Evolutionary conservation across 352 stramenopile genomes (phyloP), one percentile per base, ranked within the genome.

Genomic region (Globisporangium middletonii): DNA sequence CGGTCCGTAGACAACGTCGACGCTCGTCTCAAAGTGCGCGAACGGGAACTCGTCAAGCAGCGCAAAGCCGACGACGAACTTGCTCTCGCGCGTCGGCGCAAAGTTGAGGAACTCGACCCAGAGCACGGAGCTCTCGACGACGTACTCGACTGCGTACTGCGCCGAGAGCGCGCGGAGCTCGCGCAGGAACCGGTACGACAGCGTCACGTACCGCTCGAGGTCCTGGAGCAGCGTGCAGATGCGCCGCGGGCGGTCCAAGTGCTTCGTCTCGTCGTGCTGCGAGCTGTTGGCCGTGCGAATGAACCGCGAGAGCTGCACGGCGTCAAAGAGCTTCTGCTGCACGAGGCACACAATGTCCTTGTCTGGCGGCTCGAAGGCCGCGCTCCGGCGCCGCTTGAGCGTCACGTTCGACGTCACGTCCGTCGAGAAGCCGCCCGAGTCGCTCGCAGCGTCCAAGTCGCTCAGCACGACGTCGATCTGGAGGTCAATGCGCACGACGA

Each of bases 91-190:
- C 11, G 67, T 67, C 6, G 79, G 73, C 23, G 59, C 48, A 41
- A 88, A 89, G 50, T 81, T 79, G 30, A 86, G 53, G 49, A 92
- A 89, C 49, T 88, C 74, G 38, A 86, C 62, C 73, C 75, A 88
- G 2, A 92, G 61, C 30, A 68, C 67, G 30, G 65, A 70, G 18
- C 71, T 55, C 12, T 83, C 62, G 37, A 67, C 50, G 45, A 75
- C 65, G 47, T 86, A 79, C 23, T 70, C 66, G 63, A 88, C 63
- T 4, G 64, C 60, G 56, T 79, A 86, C 50, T 68, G 62, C 8
- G 68, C 78, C 38, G 81, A 92, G 8, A 92, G 67, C 13, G 68
- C 53, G 16, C 81, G 79, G 37, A 92, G 51, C 23, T 89, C 78
- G 15, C 64, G 68, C 49, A 91, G 60, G 48, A 88, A 73, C 13